These are phyloP conservation scores for Dimocarpus longan DNA, from an alignment of 345 rosid species.

Conservation along the genomic window DNA sequence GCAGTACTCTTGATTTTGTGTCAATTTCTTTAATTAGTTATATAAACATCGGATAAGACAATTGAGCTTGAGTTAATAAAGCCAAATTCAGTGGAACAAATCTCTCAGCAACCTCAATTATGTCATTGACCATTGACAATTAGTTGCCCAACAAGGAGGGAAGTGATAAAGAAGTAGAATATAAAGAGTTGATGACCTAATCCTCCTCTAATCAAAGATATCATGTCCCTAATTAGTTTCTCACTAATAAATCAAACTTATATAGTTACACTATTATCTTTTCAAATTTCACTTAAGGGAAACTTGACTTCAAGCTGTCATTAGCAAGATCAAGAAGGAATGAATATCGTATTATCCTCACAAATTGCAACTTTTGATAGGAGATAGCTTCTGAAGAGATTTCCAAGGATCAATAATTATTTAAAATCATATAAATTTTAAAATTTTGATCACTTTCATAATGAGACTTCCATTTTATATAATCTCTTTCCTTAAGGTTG, in stretches of 20 bases:
- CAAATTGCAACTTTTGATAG: conserved; percentile 8
- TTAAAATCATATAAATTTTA: not conserved
- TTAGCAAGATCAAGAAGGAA: not conserved
- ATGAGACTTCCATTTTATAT: not conserved
- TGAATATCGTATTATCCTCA: conserved; percentile 27
- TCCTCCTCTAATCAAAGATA: conserved; percentile 21
- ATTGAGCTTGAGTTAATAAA: conserved; percentile 27
- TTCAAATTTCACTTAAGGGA: not conserved
- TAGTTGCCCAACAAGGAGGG: conserved; percentile 36
- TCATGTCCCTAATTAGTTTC: not conserved
- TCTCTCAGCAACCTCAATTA: conserved; percentile 31
- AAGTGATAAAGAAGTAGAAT: conserved; percentile 10
- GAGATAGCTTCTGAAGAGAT: too few species aligned
- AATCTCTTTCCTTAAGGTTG: not conserved
- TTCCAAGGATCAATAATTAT: too few species aligned
- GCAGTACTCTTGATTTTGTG: conserved; percentile 18
- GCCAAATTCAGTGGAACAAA: conserved; percentile 44
- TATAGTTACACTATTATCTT: not conserved
- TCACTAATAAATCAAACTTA: conserved; percentile 23
- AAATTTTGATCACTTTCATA: not conserved
- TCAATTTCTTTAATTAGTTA: not conserved
- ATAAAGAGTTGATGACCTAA: conserved; percentile 31
- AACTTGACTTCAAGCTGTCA: conserved; percentile 20
- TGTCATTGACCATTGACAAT: conserved; percentile 45
- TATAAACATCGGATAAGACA: conserved; percentile 19